Evolutionary conservation across 169 alveolate genomes (phyloP).

Genomic region (Eimeria praecox): DNA sequence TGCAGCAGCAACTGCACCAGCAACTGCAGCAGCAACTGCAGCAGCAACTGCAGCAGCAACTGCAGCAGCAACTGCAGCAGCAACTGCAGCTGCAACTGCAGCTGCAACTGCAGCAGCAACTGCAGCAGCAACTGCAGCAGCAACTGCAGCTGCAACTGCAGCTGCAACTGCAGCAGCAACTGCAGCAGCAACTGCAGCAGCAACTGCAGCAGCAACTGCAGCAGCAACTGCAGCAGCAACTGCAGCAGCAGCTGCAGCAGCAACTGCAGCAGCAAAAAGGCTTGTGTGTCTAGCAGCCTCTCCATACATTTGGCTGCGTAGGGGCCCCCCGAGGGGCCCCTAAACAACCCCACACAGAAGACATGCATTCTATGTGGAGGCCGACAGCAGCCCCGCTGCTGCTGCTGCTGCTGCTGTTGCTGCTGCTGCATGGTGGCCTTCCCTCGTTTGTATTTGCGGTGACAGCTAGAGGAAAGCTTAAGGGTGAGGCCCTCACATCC

Average conservation of each 20-base stretch:
- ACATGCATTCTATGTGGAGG: not conserved
- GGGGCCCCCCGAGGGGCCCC: not conserved
- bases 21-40: not conserved
- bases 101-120: slow-evolving; percentile 14
- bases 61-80: not conserved
- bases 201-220: not conserved
- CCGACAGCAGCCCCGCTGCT: not conserved
- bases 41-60: not conserved
- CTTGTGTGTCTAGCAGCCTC: not conserved
- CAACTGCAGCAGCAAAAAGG: not conserved
- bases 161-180: not conserved
- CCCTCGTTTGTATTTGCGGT: not conserved
- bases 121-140: slow-evolving; percentile 21
- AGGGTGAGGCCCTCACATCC: not conserved
- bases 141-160: not conserved
- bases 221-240: too few species aligned
- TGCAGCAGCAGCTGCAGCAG: not conserved
- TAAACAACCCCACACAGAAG: not conserved
- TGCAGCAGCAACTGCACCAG: not conserved
- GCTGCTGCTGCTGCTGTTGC: slow-evolving; percentile 13
- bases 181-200: not conserved
- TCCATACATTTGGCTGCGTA: not conserved
- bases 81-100: not conserved
- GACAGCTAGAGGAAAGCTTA: not conserved
- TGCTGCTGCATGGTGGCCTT: not conserved